phyloP scores from a whole-genome alignment of 208 protist genomes.

The Acanthamoeba royreba region DNA sequence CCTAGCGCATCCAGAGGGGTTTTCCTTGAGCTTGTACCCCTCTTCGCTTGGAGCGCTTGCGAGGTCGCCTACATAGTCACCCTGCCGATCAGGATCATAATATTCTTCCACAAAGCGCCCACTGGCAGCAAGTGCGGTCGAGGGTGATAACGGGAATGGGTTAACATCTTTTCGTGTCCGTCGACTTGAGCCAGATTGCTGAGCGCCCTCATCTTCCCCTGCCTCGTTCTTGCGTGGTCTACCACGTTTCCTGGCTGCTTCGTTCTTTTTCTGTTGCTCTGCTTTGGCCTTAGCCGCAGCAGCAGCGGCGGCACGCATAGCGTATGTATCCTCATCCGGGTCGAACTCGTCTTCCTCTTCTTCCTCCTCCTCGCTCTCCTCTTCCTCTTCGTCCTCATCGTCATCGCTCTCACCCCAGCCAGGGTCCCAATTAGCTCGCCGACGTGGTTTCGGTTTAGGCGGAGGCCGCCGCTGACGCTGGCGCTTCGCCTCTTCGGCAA shows the following conservation, averaged over 20 bases:
- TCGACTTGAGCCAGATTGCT: neutral
- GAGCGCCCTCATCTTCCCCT: too few relatives aligned
- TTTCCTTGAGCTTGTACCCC: neutral
- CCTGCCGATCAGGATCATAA: too few relatives aligned
- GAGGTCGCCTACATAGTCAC: neutral
- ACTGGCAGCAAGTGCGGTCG: neutral
- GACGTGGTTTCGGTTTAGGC: neutral
- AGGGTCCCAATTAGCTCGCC: neutral
- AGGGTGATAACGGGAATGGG: neutral
- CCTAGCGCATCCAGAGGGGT: neutral
- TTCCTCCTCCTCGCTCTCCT: neutral
- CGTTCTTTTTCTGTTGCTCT: too few relatives aligned
- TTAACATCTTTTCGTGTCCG: neutral
- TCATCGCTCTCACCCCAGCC: conserved; percentile 14
- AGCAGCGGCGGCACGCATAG: neutral
- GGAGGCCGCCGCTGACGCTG: neutral
- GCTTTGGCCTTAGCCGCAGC: neutral
- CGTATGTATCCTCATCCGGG: neutral
- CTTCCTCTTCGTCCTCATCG: neutral
- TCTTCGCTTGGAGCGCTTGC: neutral
- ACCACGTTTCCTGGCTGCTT: neutral
- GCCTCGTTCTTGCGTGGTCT: neutral
- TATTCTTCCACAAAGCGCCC: neutral
- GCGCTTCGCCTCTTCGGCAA: neutral
- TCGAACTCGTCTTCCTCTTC: conserved; percentile 12